Evolutionary conservation across 495 filamentous ascomycete genomes (phyloP), one percentile per base, ranked within the genome.

Genomic region (Xylaria longipes): DNA sequence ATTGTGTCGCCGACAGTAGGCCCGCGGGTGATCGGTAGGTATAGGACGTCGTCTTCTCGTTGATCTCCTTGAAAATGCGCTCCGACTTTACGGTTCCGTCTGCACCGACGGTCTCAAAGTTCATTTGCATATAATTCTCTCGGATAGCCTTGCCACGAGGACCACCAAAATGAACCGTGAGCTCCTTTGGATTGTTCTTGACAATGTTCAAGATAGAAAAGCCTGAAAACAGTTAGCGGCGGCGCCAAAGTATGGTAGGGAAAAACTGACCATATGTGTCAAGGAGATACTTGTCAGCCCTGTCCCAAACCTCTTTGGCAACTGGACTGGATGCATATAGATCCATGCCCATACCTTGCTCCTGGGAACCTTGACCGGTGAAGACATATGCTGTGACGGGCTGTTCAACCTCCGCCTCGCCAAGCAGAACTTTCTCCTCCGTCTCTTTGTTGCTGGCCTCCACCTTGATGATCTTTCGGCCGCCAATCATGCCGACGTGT

Each of bases 271-370:
- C 96, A 84, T 99, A 99, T 74, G 97, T 98, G 82, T 98, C 95
- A 83, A 98, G 91, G 80, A 99, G 97, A 79, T 99, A 97, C 80
- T 91, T 94, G 82, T 99, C 96, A 35, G 97, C 97, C 50, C 95
- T 90, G 80, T 99, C 95, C 96, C 96, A 99, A 37, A 99, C 97
- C 78, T 98, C 95, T 82, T 92, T 93, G 60, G 96, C 96, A 43
- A 99, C 96, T 3, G 90, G 86, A 77, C 95, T 98, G 84, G 90
- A 95, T 70, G 83, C 91, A 76, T 99, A 99, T 45, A 99, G 88
- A 80, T 98, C 96, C 96, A 99, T 99, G 82, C 96, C 96, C 96
- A 99, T 99, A 62, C 96, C 96, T 80, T 98, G 97, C 80, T 98
- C 96, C 81, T 99, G 96, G 43, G 93, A 97, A 61, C 96, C 96